A percentile compares a stretch with the other conserved stretches of the same genome.
phyloP scores from a whole-genome alignment of 208 protist genomes.

The Leptomonas pyrrhocoris region DNA sequence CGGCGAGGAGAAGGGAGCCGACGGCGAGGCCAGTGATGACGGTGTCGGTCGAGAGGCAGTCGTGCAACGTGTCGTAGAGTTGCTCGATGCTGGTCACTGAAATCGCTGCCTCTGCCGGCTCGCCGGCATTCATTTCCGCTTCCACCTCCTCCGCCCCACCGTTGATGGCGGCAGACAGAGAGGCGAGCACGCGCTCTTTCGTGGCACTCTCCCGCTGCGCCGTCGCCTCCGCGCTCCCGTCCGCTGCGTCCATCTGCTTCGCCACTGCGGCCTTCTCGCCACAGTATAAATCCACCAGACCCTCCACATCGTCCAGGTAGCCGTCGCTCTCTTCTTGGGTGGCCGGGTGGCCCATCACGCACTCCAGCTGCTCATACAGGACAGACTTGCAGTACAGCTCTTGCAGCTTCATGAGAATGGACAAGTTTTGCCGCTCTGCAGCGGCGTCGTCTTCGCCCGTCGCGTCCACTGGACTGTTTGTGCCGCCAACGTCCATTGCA shows the following conservation, averaged over 20 bases:
- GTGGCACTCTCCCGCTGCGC: slow-evolving; percentile 19
- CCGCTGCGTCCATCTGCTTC: slow-evolving; percentile 12
- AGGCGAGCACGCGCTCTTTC: slow-evolving; percentile 27
- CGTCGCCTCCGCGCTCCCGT: slow-evolving; percentile 4
- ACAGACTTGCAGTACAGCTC: slow-evolving; percentile 84
- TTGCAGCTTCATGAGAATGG: slow-evolving; percentile 67
- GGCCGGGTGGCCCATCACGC: slow-evolving; percentile 70
- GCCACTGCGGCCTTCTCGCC: slow-evolving; percentile 24
- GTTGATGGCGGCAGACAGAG: slow-evolving; percentile 33
- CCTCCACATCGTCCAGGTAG: slow-evolving; percentile 85
- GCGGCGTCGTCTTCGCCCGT: slow-evolving; percentile 19
- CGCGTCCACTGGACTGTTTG: neutral
- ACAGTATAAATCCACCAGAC: slow-evolving; percentile 65
- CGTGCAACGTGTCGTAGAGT: slow-evolving; percentile 64
- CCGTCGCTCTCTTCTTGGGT: slow-evolving; percentile 64
- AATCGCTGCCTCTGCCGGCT: slow-evolving; percentile 44
- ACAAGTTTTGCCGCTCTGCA: slow-evolving; percentile 53
- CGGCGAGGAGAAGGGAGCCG: slow-evolving; percentile 70
- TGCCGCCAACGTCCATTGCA: neutral
- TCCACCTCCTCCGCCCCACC: slow-evolving; percentile 11
- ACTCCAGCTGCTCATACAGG: slow-evolving; percentile 75
- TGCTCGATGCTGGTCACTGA: slow-evolving; percentile 51
- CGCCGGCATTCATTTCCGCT: slow-evolving; percentile 21
- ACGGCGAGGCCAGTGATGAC: slow-evolving; percentile 55
- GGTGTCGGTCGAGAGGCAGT: slow-evolving; percentile 36